Evolutionary conservation across 176 grass and related monocot species (phyloP).

Genomic region (Oryza rufipogon): DNA sequence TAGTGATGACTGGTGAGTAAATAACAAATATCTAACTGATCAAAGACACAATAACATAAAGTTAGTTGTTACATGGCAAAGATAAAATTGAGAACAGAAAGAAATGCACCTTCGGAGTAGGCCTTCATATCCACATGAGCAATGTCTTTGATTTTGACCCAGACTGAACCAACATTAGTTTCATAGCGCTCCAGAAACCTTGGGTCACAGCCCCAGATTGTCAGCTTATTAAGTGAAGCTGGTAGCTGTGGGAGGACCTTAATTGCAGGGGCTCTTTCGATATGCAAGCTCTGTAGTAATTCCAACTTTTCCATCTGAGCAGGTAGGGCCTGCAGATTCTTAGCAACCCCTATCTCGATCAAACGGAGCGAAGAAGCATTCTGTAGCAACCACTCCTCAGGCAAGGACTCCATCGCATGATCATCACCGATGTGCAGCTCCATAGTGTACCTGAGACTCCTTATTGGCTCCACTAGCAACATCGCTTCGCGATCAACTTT

Average conservation of each 20-base stretch:
- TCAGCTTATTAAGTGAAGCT: background rate
- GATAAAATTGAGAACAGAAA: background rate
- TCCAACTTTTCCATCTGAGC: constrained; percentile 7
- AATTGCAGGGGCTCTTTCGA: constrained; percentile 23
- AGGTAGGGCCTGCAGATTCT: constrained; percentile 6
- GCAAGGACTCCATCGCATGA: constrained; percentile 1
- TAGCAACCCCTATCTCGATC: constrained; percentile 24
- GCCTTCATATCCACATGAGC: constrained; percentile 6
- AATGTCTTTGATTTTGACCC: constrained; percentile 28
- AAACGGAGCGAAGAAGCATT: constrained; percentile 7
- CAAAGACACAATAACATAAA: background rate
- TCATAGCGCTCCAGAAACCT: constrained; percentile 20
- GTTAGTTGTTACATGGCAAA: background rate
- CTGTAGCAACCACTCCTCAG: constrained; percentile 34
- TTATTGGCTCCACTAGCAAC: constrained; percentile 44
- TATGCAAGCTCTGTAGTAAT: constrained; percentile 20
- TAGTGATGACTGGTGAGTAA: background rate
- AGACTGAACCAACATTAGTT: constrained; percentile 23
- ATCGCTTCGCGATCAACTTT: constrained; percentile 9
- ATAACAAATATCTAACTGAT: background rate
- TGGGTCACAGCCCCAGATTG: constrained; percentile 31
- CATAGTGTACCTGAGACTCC: constrained; percentile 28
- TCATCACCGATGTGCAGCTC: constrained; percentile 22
- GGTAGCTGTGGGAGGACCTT: constrained; percentile 26
- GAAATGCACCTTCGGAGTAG: background rate